Evolutionary conservation across 2,329 filamentous ascomycete genomes (phyloP).

Genomic region (Scedosporium apiospermum): DNA sequence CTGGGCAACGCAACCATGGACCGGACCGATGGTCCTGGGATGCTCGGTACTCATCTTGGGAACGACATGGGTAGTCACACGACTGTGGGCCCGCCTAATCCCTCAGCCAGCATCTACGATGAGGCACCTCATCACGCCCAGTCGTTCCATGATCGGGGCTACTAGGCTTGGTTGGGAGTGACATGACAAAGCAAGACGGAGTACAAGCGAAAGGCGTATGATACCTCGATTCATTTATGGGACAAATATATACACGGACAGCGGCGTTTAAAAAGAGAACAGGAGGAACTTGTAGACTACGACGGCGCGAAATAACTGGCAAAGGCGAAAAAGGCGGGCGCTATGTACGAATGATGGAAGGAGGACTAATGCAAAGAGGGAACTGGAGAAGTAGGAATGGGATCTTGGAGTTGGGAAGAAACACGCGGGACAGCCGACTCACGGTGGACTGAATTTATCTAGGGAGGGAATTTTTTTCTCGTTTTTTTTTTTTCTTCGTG

Average conservation of each 20-base stretch:
- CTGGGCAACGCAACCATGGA: background rate
- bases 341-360: background rate
- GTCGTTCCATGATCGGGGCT: constrained; percentile 1
- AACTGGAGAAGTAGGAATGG: background rate
- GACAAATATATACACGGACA: background rate
- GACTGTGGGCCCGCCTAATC: background rate
- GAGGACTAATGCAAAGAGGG: background rate
- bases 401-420: background rate
- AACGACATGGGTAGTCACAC: background rate
- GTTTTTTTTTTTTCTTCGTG: background rate
- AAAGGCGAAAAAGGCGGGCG: background rate
- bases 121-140: background rate
- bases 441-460: background rate
- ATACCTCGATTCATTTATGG: background rate
- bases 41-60: background rate
- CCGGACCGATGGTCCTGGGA: background rate
- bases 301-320: background rate
- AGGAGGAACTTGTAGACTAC: background rate
- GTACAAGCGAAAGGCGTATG: background rate
- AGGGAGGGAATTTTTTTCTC: background rate
- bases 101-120: background rate
- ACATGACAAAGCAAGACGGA: background rate
- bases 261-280: background rate
- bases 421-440: background rate
- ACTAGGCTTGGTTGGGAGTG: background rate